Evolutionary conservation across 768 basidiomycete genomes (phyloP), one percentile per base, ranked within the genome.

Genomic region (Lenzites betulinus): DNA sequence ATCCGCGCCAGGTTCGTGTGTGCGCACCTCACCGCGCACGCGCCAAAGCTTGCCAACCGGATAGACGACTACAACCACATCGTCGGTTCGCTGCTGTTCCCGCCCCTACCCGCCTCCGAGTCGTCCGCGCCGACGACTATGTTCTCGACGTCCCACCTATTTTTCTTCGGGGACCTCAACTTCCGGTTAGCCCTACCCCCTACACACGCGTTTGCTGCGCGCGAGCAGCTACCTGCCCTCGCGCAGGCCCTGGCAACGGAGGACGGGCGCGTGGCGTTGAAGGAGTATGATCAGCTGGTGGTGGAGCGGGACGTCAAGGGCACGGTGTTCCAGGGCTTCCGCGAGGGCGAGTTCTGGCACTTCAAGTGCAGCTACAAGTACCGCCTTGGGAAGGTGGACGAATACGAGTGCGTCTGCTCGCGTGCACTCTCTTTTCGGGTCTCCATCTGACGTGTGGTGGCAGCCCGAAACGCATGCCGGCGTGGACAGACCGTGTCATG

Each of bases 331-430:
- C 79, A 87, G 36, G 87, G 89, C 33, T 76, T 98, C 39, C 79
- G 80, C 30, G 96, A 98, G 72, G 93, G 89, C n/a, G 85, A 89
- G 22, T 90, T 98, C 69, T 91, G 88, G 83, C 79, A 78, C 56
- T 96, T 96, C 78, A 92, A 94, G 64, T 74, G 92, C 71, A 94
- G 88, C 43, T 98, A 96, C 68, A 97, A 97, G 73, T 93, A 92
- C 69, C 71, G 81, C 51, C 77, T 93, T 12, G 93, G 93, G 12
- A 83, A 90, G 68, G 85, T 92, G 22, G 91, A 95, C 69, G 84
- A 85, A 64, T 97, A 93, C 75, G 86, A 81, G 90, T 92, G 60
- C 23, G 83, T 71, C 0, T 51, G 36, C 20, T 58, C 49, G 30
- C 30, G 30, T 33, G 11, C 57, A 33, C 51, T 8, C n/a, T 26